phyloP scores from a whole-genome alignment of 2,329 filamentous ascomycete species.

The Apiospora malaysiana region DNA sequence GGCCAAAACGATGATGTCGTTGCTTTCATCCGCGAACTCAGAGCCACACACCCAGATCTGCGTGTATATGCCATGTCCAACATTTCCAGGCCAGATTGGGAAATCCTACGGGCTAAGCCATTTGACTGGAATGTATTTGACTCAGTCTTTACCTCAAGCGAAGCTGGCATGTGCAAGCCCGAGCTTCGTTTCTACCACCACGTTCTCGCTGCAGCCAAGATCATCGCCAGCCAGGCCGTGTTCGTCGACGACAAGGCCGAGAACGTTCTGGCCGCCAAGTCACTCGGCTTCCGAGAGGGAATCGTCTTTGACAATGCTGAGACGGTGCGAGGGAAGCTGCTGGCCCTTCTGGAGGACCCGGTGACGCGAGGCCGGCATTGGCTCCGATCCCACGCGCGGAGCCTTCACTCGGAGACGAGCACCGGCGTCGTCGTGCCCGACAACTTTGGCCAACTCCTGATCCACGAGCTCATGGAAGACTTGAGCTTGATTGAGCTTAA shows the following conservation, averaged over 20 bases:
- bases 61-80: constrained; percentile 18
- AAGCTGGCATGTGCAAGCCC: constrained; percentile 8
- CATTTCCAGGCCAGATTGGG: background rate
- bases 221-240: background rate
- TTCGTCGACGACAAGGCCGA: constrained; percentile 18
- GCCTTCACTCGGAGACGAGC: constrained; percentile 1
- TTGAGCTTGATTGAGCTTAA: background rate
- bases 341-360: background rate
- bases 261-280: constrained; percentile 13
- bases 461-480: constrained; percentile 10
- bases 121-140: constrained; percentile 13
- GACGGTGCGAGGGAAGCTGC: background rate
- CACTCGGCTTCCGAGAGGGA: background rate
- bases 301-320: background rate
- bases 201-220: background rate
- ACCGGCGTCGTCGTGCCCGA: constrained; percentile 15
- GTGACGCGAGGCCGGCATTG: background rate
- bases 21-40: background rate
- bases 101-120: background rate
- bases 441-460: constrained; percentile 7
- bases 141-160: background rate
- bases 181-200: constrained; percentile 12
- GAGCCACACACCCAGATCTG: background rate
- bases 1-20: constrained; percentile 10
- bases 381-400: background rate